A percentile compares a stretch with the other conserved stretches of the same genome.
phyloP scores from a whole-genome alignment of 1,139 yeast genomes.

The Lodderomyces theae region DNA sequence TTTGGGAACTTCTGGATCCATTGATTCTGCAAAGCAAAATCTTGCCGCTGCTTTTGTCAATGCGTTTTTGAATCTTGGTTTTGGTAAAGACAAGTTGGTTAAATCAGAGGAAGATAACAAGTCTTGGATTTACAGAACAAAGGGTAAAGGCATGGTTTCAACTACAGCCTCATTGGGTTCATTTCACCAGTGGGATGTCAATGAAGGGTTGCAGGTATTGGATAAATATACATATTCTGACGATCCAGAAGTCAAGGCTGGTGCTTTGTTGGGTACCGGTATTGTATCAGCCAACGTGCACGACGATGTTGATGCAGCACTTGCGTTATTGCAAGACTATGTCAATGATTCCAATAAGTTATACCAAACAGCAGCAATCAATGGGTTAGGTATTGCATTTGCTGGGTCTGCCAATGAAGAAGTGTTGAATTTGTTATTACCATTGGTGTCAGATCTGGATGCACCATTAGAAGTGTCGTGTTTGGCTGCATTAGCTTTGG shows the following conservation, averaged over 20 bases:
- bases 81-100: constrained; percentile 78
- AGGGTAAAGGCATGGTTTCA: constrained; percentile 90
- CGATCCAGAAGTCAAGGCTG: constrained; percentile 89
- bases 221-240: constrained; percentile 87
- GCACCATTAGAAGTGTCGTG: constrained; percentile 76
- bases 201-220: constrained; percentile 84
- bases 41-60: constrained; percentile 94
- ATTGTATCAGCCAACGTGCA: constrained; percentile 92
- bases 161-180: constrained; percentile 93
- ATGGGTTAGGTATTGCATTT: constrained; percentile 91
- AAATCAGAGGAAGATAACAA: constrained; percentile 70
- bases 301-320: constrained; percentile 93
- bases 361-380: constrained; percentile 76
- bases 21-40: constrained; percentile 94
- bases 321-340: constrained; percentile 80
- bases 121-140: constrained; percentile 89
- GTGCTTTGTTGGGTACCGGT: constrained; percentile 95
- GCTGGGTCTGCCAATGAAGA: constrained; percentile 93
- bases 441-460: constrained; percentile 81
- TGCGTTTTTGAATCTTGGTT: constrained; percentile 88
- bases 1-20: constrained; percentile 56
- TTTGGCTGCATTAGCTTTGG: constrained; percentile 86
- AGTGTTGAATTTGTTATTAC: constrained; percentile 70
- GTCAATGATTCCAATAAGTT: constrained; percentile 50
- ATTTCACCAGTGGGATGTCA: constrained; percentile 86